These are phyloP conservation scores for Teunomyces barrocoloradensis DNA, from an alignment of 805 yeast genomes.

Conservation along the genomic window DNA sequence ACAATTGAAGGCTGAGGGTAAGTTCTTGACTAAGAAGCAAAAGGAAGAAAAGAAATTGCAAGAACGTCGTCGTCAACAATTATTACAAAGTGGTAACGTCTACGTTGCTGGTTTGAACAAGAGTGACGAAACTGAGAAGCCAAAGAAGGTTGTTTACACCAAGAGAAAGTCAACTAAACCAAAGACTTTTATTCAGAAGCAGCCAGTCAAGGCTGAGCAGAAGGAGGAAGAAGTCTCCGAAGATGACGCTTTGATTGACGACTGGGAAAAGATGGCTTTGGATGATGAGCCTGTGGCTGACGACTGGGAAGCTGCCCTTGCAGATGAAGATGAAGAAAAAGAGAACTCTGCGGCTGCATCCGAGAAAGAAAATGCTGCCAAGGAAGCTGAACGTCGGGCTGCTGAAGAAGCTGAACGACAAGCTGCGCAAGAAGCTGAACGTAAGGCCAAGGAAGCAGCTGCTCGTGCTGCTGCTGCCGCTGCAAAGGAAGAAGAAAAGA, in stretches of 20 bases:
- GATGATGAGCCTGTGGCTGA: constrained; percentile 57
- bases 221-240: constrained; percentile 30
- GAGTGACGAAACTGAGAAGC: constrained; percentile 34
- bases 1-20: constrained; percentile 94
- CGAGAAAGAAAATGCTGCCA: constrained; percentile 13
- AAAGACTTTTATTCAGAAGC: constrained; percentile 35
- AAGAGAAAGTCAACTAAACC: constrained; percentile 61
- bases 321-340: constrained; percentile 24
- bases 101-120: constrained; percentile 69
- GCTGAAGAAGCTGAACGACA: constrained; percentile 28
- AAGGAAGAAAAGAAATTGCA: constrained; percentile 83
- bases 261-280: constrained; percentile 77
- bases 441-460: constrained; percentile 23
- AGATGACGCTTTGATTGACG: constrained; percentile 64
- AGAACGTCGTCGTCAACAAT: constrained; percentile 86
- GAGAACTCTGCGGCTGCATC: constrained; percentile 15
- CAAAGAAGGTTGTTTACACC: constrained; percentile 68
- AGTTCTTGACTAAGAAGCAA: constrained; percentile 89
- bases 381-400: constrained; percentile 19
- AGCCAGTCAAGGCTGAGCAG: constrained; percentile 20
- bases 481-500: constrained; percentile 8
- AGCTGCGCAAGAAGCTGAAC: constrained; percentile 24
- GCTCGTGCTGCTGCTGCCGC: constrained; percentile 2
- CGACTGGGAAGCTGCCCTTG: constrained; percentile 50
- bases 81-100: constrained; percentile 71